Conservation (phyloP, 1,284 basidiomycete species). For the Tilletia walkeri region DNA sequence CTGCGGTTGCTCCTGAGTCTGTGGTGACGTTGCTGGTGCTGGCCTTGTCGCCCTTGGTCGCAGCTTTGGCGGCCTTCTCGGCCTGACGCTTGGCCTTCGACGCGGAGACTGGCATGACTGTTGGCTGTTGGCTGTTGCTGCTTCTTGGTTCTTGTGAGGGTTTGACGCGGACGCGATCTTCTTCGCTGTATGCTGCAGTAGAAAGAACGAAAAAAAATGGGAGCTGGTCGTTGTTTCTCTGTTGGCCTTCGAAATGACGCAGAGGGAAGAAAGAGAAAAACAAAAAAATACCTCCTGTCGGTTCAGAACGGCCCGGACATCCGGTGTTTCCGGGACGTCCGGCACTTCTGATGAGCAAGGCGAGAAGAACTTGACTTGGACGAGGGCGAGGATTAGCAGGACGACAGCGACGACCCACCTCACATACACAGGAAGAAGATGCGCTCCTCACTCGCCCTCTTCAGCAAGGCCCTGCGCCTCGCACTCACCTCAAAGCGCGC, state of each 20-base stretch:
- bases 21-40: constrained; percentile 37
- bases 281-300: too few relatives aligned
- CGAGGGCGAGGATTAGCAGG: not conserved
- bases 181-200: too few relatives aligned
- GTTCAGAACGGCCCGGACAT: too few relatives aligned
- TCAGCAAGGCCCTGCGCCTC: constrained; percentile 51
- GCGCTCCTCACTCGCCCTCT: constrained; percentile 38
- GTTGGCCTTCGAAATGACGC: too few relatives aligned
- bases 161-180: not conserved
- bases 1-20: constrained; percentile 37
- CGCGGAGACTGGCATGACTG: constrained; percentile 52
- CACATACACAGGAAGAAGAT: constrained; percentile 28
- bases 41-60: constrained; percentile 46
- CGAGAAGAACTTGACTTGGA: too few relatives aligned
- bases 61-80: constrained; percentile 54
- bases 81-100: constrained; percentile 56
- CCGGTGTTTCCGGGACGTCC: too few relatives aligned
- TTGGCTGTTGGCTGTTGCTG: constrained; percentile 2
- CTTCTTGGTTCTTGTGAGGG: not conserved
- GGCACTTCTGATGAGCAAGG: too few relatives aligned
- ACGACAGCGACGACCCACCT: not conserved
- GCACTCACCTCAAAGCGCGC: constrained; percentile 53
- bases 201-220: too few relatives aligned
- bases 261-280: too few relatives aligned
- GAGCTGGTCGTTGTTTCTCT: too few relatives aligned